Percentiles rank a stretch among this genome's conserved stretches.
phyloP scores from a whole-genome alignment of 768 basidiomycete genomes.

The Mycena chlorophos region DNA sequence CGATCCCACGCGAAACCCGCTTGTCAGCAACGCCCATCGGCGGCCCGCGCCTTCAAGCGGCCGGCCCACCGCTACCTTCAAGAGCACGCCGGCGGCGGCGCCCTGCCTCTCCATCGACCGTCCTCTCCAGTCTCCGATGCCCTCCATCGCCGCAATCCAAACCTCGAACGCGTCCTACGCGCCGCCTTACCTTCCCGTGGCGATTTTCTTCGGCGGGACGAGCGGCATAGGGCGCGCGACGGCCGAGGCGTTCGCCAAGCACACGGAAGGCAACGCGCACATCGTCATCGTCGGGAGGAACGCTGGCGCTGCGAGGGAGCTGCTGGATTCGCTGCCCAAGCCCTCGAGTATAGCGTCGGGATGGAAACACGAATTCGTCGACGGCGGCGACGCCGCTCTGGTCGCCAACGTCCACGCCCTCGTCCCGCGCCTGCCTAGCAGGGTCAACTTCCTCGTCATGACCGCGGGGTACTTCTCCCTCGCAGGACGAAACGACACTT shows the following conservation, averaged over 20 bases:
- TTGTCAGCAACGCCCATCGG: too few relatives aligned
- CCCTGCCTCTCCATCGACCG: too few relatives aligned
- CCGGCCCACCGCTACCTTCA: too few relatives aligned
- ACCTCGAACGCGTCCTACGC: slow-evolving; percentile 23
- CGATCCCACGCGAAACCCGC: too few relatives aligned
- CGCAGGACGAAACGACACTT: slow-evolving; percentile 30
- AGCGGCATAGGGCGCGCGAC: slow-evolving; percentile 33
- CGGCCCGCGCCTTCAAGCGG: too few relatives aligned
- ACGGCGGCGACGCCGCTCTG: slow-evolving; percentile 36
- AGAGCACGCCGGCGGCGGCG: too few relatives aligned
- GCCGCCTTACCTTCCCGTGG: slow-evolving; percentile 16
- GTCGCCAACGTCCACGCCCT: slow-evolving; percentile 35
- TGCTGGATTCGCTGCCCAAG: slow-evolving; percentile 32
- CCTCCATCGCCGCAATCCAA: slow-evolving; percentile 12
- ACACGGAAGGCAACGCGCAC: slow-evolving; percentile 37
- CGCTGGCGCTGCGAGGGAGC: slow-evolving; percentile 32
- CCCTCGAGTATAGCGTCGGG: slow-evolving; percentile 13
- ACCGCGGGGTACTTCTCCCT: slow-evolving; percentile 31
- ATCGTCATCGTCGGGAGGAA: slow-evolving; percentile 40
- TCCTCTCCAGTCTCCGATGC: too few relatives aligned
- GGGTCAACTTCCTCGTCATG: slow-evolving; percentile 38
- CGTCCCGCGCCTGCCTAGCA: slow-evolving; percentile 28
- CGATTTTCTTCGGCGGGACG: slow-evolving; percentile 22
- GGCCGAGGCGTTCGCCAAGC: slow-evolving; percentile 34
- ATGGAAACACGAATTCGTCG: slow-evolving; percentile 34